Evolutionary conservation across 2,329 filamentous ascomycete genomes (phyloP).

Genomic region (Truncatella angustata): DNA sequence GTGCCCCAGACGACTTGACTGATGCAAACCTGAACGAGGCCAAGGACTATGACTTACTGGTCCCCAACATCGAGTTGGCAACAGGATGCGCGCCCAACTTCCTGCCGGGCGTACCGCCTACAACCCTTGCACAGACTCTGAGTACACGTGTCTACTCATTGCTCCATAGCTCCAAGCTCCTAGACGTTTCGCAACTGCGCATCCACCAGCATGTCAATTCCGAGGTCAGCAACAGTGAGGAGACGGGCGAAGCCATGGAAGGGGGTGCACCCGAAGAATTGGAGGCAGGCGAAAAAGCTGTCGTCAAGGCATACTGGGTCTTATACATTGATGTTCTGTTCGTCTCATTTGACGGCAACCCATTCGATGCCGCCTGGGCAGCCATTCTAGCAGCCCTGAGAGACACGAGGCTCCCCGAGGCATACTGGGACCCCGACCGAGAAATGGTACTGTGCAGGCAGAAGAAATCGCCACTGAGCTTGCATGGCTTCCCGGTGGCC

Average conservation of each 20-base stretch:
- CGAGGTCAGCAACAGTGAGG: slow-evolving; percentile 22
- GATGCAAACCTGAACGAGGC: slow-evolving; percentile 42
- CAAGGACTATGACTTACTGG: slow-evolving; percentile 69
- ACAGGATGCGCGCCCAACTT: slow-evolving; percentile 88
- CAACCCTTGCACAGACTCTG: slow-evolving; percentile 77
- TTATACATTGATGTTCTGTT: slow-evolving; percentile 95
- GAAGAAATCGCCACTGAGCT: slow-evolving; percentile 50
- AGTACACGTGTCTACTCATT: slow-evolving; percentile 77
- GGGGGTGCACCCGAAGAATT: slow-evolving; percentile 11
- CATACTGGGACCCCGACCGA: slow-evolving; percentile 79
- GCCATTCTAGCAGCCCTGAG: slow-evolving; percentile 77
- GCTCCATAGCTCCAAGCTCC: slow-evolving; percentile 67
- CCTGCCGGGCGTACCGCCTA: slow-evolving; percentile 79
- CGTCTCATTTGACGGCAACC: slow-evolving; percentile 87
- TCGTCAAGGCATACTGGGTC: slow-evolving; percentile 85
- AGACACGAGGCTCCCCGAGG: slow-evolving; percentile 73
- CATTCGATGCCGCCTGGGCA: slow-evolving; percentile 88
- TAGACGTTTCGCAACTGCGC: slow-evolving; percentile 66
- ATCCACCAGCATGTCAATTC: slow-evolving; percentile 52
- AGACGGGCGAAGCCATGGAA: slow-evolving; percentile 32
- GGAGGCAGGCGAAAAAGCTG: slow-evolving; percentile 24
- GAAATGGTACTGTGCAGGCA: slow-evolving; percentile 76
- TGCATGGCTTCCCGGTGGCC: slow-evolving; percentile 70
- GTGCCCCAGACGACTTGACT: slow-evolving; percentile 42
- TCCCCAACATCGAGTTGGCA: slow-evolving; percentile 89